Percentiles rank a stretch among this genome's conserved stretches.
phyloP scores from a whole-genome alignment of 495 filamentous ascomycete species.

The Aspergillus baeticus region DNA sequence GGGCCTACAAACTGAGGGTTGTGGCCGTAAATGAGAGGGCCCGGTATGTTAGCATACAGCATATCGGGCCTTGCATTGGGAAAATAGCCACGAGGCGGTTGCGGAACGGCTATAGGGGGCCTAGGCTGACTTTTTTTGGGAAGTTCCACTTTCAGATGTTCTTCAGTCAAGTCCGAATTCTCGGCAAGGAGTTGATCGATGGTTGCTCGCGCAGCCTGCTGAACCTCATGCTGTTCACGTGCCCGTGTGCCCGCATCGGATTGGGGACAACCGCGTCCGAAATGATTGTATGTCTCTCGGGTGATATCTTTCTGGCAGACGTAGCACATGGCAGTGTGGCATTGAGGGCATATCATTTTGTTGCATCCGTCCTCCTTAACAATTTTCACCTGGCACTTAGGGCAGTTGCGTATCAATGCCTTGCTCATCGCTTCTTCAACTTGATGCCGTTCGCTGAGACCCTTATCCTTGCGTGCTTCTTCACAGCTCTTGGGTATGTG shows the following conservation, averaged over 20 bases:
- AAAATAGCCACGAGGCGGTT: too few species aligned
- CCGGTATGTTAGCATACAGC: too few species aligned
- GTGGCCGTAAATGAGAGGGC: too few species aligned
- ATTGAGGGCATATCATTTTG: conserved; percentile 71
- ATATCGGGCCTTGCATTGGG: too few species aligned
- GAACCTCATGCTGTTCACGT: conserved; percentile 65
- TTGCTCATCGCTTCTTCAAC: conserved; percentile 84
- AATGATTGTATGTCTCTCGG: conserved; percentile 25
- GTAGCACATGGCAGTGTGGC: conserved; percentile 62
- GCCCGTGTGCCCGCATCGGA: conserved; percentile 50
- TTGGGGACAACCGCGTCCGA: conserved; percentile 53
- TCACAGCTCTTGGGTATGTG: conserved; percentile 76
- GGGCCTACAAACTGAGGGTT: too few species aligned
- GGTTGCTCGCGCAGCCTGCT: conserved; percentile 59
- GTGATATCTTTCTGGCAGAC: conserved; percentile 59
- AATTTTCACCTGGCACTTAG: conserved; percentile 59
- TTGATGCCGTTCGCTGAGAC: conserved; percentile 56
- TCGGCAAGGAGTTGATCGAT: conserved; percentile 33
- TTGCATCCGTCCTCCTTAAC: conserved; percentile 83
- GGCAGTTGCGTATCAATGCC: conserved; percentile 65
- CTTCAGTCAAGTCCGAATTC: conserved; percentile 21
- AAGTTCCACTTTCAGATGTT: conserved; percentile 19
- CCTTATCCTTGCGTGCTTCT: conserved; percentile 61
- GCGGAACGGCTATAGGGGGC: too few species aligned
- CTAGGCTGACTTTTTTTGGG: too few species aligned